Conservation (phyloP, 108 stramenopile genomes). For the Hondaea fermentalgiana region DNA sequence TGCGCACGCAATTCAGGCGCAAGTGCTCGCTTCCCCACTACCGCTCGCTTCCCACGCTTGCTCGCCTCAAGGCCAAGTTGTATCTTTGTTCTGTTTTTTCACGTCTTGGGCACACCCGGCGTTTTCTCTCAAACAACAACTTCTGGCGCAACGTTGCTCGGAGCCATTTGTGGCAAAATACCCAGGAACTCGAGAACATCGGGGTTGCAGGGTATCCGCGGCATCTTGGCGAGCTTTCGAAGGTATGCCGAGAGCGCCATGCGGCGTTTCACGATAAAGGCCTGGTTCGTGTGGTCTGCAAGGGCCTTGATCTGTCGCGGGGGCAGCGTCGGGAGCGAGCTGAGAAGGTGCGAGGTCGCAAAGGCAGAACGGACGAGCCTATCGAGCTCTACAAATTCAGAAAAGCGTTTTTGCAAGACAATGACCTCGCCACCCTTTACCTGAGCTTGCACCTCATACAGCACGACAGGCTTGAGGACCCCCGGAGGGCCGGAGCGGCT, state of each 20-base stretch:
- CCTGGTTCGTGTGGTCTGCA: background rate
- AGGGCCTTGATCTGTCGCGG: background rate
- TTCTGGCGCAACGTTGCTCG: background rate
- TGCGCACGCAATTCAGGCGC: no score
- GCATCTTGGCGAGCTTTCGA: background rate
- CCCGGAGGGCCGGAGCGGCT: background rate
- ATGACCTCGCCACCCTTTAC: conserved; percentile 6
- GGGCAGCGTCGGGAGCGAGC: conserved; percentile 3
- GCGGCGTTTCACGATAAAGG: conserved; percentile 1
- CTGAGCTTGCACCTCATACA: background rate
- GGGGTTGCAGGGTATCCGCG: conserved; percentile 4
- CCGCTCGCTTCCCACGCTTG: no score
- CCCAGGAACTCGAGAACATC: conserved; percentile 19
- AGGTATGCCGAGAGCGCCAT: background rate
- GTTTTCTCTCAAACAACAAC: background rate
- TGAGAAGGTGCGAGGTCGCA: conserved; percentile 5
- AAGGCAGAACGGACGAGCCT: conserved; percentile 17
- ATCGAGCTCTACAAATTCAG: conserved; percentile 19
- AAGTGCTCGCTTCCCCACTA: no score
- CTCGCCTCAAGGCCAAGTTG: no score
- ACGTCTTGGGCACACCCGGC: no score
- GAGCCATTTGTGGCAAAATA: background rate
- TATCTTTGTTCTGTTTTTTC: no score
- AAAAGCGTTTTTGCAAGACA: background rate
- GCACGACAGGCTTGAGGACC: background rate